phyloP scores from a whole-genome alignment of 129 eudicot genomes.

The Ambrosia trifida region DNA sequence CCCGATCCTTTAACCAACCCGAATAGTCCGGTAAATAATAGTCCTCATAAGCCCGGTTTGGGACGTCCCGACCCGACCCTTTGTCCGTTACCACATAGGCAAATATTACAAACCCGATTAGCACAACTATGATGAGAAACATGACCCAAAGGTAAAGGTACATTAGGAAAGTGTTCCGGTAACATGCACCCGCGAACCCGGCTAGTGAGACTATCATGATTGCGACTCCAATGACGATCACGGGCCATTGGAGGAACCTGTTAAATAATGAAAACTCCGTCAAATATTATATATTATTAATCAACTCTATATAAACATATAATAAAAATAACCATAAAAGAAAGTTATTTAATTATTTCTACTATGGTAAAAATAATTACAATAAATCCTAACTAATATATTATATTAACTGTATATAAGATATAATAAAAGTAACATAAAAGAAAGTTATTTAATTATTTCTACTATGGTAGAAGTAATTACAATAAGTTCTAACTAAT shows the following conservation, averaged over 20 bases:
- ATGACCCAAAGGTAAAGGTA: constrained; percentile 90
- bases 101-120: constrained; percentile 71
- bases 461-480: too few relatives aligned
- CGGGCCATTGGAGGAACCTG: constrained; percentile 82
- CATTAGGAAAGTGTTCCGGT: constrained; percentile 83
- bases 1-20: constrained; percentile 91
- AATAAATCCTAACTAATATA: too few relatives aligned
- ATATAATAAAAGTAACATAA: too few relatives aligned
- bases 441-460: too few relatives aligned
- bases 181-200: constrained; percentile 94
- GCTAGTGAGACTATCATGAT: constrained; percentile 87
- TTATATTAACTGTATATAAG: too few relatives aligned
- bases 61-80: constrained; percentile 65
- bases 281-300: too few relatives aligned
- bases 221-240: constrained; percentile 69
- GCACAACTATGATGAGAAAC: constrained; percentile 67
- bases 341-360: too few relatives aligned
- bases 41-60: constrained; percentile 59
- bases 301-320: too few relatives aligned
- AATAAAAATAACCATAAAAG: too few relatives aligned
- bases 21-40: constrained; percentile 69
- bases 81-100: constrained; percentile 85
- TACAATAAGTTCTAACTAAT: too few relatives aligned
- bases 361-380: too few relatives aligned
- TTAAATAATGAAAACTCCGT: too few relatives aligned